These are phyloP conservation scores for Petrea volubilis DNA, from an alignment of 257 asterid species.

Conservation along the genomic window DNA sequence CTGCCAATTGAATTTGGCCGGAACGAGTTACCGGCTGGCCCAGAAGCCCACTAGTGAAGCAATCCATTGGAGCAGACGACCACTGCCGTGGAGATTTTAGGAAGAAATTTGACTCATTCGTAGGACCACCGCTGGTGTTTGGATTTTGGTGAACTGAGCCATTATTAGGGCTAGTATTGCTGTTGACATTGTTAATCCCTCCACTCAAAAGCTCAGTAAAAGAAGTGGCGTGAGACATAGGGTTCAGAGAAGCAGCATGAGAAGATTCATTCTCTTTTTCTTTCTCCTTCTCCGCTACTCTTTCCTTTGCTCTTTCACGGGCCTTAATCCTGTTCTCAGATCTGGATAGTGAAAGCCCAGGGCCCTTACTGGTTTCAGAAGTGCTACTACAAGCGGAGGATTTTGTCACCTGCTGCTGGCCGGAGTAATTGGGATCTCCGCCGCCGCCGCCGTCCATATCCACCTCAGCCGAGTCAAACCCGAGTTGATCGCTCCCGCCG, in stretches of 20 bases:
- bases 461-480: slow-evolving; percentile 52
- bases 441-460: slow-evolving; percentile 53
- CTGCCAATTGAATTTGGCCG: slow-evolving; percentile 32
- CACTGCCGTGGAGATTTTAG: slow-evolving; percentile 40
- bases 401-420: slow-evolving; percentile 27
- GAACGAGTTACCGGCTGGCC: slow-evolving; percentile 35
- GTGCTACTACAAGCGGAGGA: slow-evolving; percentile 47
- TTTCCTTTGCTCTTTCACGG: slow-evolving; percentile 50
- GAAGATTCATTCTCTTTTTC: slow-evolving; percentile 37
- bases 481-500: slow-evolving; percentile 47
- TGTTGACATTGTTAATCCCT: slow-evolving; percentile 27
- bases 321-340: slow-evolving; percentile 55
- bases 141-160: slow-evolving; percentile 15
- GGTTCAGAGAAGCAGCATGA: slow-evolving; percentile 28
- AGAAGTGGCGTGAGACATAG: slow-evolving; percentile 49
- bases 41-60: slow-evolving; percentile 38
- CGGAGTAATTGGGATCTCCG: slow-evolving; percentile 28
- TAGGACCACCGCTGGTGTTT: neutral
- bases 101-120: slow-evolving; percentile 35
- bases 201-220: slow-evolving; percentile 57
- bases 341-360: slow-evolving; percentile 59
- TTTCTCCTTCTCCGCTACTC: slow-evolving; percentile 58
- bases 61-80: slow-evolving; percentile 52
- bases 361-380: slow-evolving; percentile 50
- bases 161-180: slow-evolving; percentile 10